phyloP scores from a whole-genome alignment of 1,284 basidiomycete species.

The Cutaneotrichosporon dermatis region DNA sequence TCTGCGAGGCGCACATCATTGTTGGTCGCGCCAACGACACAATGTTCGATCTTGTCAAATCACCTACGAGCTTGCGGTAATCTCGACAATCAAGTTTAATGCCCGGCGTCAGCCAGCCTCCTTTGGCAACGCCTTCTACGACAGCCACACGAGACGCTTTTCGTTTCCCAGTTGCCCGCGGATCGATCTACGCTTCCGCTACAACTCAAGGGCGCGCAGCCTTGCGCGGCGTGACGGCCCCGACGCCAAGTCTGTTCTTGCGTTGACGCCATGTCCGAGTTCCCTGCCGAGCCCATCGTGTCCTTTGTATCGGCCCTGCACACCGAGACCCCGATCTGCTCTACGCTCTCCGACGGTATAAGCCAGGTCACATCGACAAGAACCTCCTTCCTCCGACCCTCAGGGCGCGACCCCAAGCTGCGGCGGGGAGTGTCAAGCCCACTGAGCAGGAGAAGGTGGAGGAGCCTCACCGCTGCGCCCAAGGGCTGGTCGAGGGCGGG shows the following conservation, averaged over 20 bases:
- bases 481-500: too few relatives aligned
- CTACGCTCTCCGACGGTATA: constrained; percentile 31
- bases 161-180: constrained; percentile 31
- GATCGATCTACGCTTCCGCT: constrained; percentile 37
- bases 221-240: constrained; percentile 17
- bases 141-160: constrained; percentile 26
- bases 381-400: not conserved
- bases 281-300: constrained; percentile 30
- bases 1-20: constrained; percentile 41
- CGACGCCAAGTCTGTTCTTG: constrained; percentile 8
- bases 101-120: constrained; percentile 19
- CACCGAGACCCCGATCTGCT: constrained; percentile 22
- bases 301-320: constrained; percentile 25
- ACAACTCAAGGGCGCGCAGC: constrained; percentile 38
- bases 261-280: constrained; percentile 32
- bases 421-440: constrained; percentile 1
- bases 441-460: not conserved
- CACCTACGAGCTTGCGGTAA: constrained; percentile 31
- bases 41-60: constrained; percentile 42
- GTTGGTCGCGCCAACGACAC: constrained; percentile 38
- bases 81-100: constrained; percentile 35
- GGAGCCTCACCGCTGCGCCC: not conserved
- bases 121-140: constrained; percentile 37
- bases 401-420: not conserved
- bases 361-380: constrained; percentile 25